Percentiles rank a stretch among this genome's conserved stretches.
Evolutionary conservation across 306 rosid genomes (phyloP).

Genomic region (Gillenia trifoliata): DNA sequence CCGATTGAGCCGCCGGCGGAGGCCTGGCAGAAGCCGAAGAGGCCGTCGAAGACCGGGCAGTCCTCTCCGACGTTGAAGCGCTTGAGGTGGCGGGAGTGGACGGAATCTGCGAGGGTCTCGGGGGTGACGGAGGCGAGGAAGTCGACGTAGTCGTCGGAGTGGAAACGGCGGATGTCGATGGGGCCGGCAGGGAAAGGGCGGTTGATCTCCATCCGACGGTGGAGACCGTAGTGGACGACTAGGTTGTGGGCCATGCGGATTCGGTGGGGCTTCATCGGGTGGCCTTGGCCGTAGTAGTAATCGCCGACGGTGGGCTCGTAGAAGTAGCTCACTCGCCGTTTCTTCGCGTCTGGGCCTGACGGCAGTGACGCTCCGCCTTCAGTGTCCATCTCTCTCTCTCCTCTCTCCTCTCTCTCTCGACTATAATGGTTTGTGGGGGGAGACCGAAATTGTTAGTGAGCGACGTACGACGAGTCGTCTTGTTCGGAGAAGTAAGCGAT

Average conservation of each 20-base stretch:
- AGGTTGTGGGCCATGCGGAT: constrained; percentile 83
- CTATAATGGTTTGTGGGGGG: not conserved
- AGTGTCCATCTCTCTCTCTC: constrained; percentile 10
- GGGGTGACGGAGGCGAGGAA: constrained; percentile 61
- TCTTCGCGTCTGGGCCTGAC: constrained; percentile 51
- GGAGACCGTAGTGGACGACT: constrained; percentile 65
- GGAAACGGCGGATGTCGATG: constrained; percentile 53
- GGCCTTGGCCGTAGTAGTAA: constrained; percentile 81
- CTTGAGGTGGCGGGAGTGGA: constrained; percentile 56
- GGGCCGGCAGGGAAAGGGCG: constrained; percentile 62
- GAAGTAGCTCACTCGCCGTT: constrained; percentile 69
- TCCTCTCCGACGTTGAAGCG: constrained; percentile 81
- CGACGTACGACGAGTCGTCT: not conserved
- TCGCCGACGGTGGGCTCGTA: constrained; percentile 73
- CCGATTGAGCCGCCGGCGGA: constrained; percentile 81
- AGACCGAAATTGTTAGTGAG: not conserved
- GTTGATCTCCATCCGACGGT: constrained; percentile 80
- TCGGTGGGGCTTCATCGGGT: constrained; percentile 84
- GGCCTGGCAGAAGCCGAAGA: constrained; percentile 67
- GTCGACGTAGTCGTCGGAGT: constrained; percentile 62
- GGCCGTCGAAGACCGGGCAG: constrained; percentile 78
- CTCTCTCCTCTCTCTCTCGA: not conserved
- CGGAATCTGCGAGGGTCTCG: constrained; percentile 38
- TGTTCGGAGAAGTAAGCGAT: not conserved
- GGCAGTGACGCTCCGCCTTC: constrained; percentile 51